phyloP scores from a whole-genome alignment of 2,329 filamentous ascomycete genomes.

The Fusarium floridanum region DNA sequence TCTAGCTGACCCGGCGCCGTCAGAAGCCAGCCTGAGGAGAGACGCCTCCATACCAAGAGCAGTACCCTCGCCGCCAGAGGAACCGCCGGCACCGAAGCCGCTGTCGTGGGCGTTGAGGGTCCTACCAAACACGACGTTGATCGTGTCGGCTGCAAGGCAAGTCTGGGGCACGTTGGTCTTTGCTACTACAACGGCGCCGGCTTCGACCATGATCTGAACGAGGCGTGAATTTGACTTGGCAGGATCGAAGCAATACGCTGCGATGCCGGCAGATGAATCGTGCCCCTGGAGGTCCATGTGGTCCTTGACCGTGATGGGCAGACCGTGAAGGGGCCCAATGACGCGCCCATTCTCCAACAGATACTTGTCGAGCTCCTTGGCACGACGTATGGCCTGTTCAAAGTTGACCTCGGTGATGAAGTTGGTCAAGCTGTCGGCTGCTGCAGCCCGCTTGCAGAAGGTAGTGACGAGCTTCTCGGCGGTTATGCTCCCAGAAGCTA shows the following conservation, averaged over 20 bases:
- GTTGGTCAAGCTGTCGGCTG: background rate
- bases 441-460: background rate
- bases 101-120: background rate
- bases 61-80: background rate
- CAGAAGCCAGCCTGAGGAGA: background rate
- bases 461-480: background rate
- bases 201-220: background rate
- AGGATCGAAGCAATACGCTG: background rate
- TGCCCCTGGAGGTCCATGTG: background rate
- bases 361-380: background rate
- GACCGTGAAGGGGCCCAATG: background rate
- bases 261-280: background rate
- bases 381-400: background rate
- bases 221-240: background rate
- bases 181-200: background rate
- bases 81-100: background rate
- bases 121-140: background rate
- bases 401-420: background rate
- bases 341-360: background rate
- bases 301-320: background rate
- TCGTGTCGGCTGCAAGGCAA: background rate
- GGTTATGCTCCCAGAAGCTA: background rate
- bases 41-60: background rate
- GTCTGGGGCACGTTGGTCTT: background rate
- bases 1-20: background rate